Evolutionary conservation across 768 basidiomycete genomes (phyloP).

Genomic region (Suillus hirtellus): DNA sequence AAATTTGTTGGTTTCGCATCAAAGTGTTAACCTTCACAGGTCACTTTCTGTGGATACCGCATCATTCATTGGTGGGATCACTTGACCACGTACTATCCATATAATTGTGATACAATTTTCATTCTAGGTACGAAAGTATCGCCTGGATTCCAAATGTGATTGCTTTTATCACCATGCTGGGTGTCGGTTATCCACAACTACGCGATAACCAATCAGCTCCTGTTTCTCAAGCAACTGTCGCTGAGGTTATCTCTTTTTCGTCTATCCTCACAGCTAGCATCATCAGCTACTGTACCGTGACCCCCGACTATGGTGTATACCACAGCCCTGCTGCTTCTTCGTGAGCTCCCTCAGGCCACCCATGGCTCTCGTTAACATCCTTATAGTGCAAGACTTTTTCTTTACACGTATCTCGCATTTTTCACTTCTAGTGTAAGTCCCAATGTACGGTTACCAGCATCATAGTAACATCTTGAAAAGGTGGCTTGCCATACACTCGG

Average conservation of each 20-base stretch:
- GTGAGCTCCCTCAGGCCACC: slow-evolving; percentile 34
- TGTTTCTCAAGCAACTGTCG: slow-evolving; percentile 34
- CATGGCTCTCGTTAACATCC: slow-evolving; percentile 1
- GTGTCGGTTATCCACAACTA: slow-evolving; percentile 69
- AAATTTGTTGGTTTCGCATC: not conserved
- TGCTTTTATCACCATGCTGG: slow-evolving; percentile 65
- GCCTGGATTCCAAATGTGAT: slow-evolving; percentile 77
- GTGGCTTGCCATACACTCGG: slow-evolving; percentile 36
- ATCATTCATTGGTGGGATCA: slow-evolving; percentile 53
- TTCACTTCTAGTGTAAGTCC: slow-evolving; percentile 41
- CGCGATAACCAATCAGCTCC: slow-evolving; percentile 39
- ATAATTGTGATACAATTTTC: slow-evolving; percentile 1
- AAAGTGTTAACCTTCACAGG: slow-evolving; percentile 31
- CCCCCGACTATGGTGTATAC: slow-evolving; percentile 51
- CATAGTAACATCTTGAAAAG: slow-evolving; percentile 22
- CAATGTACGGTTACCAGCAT: not conserved
- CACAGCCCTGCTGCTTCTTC: slow-evolving; percentile 57
- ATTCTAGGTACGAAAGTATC: slow-evolving; percentile 67
- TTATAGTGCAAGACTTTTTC: slow-evolving; percentile 39
- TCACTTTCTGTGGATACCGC: slow-evolving; percentile 66
- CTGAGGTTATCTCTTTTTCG: slow-evolving; percentile 43
- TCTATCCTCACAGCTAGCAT: slow-evolving; percentile 46
- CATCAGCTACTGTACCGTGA: slow-evolving; percentile 45
- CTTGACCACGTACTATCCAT: not conserved
- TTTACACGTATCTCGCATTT: slow-evolving; percentile 49